phyloP scores from a whole-genome alignment of 306 rosid genomes.

The Vigna angularis region DNA sequence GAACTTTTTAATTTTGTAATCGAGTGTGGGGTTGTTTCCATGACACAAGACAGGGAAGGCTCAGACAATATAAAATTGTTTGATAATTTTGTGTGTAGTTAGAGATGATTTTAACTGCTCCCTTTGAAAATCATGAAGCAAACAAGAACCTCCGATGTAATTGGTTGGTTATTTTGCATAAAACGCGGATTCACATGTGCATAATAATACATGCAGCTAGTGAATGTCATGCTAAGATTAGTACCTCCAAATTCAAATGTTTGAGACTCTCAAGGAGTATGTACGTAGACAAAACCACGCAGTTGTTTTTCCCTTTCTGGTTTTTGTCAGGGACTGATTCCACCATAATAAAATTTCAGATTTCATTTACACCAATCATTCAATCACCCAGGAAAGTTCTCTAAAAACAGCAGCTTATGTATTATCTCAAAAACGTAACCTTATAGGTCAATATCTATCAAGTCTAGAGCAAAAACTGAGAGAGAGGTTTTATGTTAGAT shows the following conservation, averaged over 20 bases:
- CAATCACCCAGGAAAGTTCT: slow-evolving; percentile 40
- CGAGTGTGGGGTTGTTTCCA: slow-evolving; percentile 74
- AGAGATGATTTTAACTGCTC: slow-evolving; percentile 83
- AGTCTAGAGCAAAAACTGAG: slow-evolving; percentile 31
- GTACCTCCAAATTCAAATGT: slow-evolving; percentile 58
- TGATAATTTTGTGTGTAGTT: slow-evolving; percentile 53
- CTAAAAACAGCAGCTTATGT: slow-evolving; percentile 22
- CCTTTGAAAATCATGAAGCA: slow-evolving; percentile 87
- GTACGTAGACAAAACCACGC: slow-evolving; percentile 60
- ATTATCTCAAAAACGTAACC: slow-evolving; percentile 34
- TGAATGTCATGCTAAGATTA: slow-evolving; percentile 50
- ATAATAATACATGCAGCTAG: slow-evolving; percentile 46
- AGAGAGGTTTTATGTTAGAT: slow-evolving; percentile 29
- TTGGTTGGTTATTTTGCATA: slow-evolving; percentile 68
- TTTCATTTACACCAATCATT: slow-evolving; percentile 54
- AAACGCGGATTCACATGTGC: slow-evolving; percentile 86
- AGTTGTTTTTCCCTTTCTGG: slow-evolving; percentile 65
- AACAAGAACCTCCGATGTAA: slow-evolving; percentile 68
- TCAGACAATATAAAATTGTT: slow-evolving; percentile 41
- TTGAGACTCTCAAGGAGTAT: slow-evolving; percentile 62
- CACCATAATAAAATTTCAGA: slow-evolving; percentile 41
- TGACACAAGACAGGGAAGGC: slow-evolving; percentile 61
- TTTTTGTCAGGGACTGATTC: slow-evolving; percentile 45
- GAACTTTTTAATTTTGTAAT: slow-evolving; percentile 43
- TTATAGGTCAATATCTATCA: slow-evolving; percentile 51